Conservation (phyloP, 805 yeast species). For the Yamadazyma tumulicola region DNA sequence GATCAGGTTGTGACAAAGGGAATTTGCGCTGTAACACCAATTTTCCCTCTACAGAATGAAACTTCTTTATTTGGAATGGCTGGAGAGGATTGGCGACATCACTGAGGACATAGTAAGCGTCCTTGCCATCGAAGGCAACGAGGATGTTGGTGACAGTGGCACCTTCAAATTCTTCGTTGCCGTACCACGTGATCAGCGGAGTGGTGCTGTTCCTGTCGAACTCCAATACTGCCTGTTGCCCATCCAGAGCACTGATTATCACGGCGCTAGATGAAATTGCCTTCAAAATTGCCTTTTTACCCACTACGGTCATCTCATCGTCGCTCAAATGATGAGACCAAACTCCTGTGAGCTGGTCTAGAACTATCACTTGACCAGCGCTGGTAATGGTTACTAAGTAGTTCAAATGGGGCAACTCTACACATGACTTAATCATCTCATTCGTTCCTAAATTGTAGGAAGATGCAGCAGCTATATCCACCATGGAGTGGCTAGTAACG, state of each 20-base stretch:
- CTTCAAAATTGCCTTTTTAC: constrained; percentile 29
- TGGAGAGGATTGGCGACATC: constrained; percentile 71
- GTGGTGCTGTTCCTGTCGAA: constrained; percentile 1
- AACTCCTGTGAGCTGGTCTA: constrained; percentile 15
- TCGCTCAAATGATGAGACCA: no score
- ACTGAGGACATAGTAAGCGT: constrained; percentile 31
- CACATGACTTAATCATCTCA: constrained; percentile 63
- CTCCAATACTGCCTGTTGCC: constrained; percentile 41
- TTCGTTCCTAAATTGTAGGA: constrained; percentile 30
- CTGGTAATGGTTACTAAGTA: constrained; percentile 55
- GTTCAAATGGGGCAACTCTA: constrained; percentile 41
- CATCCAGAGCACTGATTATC: constrained; percentile 27
- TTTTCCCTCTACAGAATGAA: constrained; percentile 18
- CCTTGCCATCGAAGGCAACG: constrained; percentile 18
- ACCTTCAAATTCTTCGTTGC: constrained; percentile 11
- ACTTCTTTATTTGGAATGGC: constrained; percentile 43
- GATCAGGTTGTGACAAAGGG: constrained; percentile 37
- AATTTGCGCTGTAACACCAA: constrained; percentile 26
- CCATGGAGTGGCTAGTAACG: constrained; percentile 22
- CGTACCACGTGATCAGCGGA: constrained; percentile 19
- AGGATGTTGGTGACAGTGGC: constrained; percentile 52
- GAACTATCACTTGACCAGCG: constrained; percentile 47
- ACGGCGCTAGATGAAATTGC: constrained; percentile 29
- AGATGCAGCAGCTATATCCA: constrained; percentile 28
- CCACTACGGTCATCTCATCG: no score